Evolutionary conservation across 371 early-diverging fungal species (phyloP).

Genomic region (Syncephalastrum contaminatum): DNA sequence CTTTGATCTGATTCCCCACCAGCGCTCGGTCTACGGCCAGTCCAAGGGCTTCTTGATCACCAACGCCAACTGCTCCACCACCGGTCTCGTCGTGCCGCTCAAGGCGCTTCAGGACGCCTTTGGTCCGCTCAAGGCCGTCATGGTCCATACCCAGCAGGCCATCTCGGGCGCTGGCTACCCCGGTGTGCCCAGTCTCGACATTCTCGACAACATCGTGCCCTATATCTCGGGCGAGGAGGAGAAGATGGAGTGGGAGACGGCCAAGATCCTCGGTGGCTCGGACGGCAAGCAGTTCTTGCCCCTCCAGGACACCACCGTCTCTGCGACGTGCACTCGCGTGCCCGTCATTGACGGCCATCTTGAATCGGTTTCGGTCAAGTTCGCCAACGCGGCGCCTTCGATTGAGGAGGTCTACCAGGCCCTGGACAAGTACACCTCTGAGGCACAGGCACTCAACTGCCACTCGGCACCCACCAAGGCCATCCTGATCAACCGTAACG

Average conservation of each 20-base stretch:
- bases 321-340: slow-evolving; percentile 96
- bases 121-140: slow-evolving; percentile 75
- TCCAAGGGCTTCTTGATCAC: slow-evolving; percentile 90
- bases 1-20: slow-evolving; percentile 76
- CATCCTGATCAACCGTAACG: slow-evolving; percentile 69
- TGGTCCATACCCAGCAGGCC: slow-evolving; percentile 94
- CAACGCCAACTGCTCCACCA: slow-evolving; percentile 97
- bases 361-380: slow-evolving; percentile 85
- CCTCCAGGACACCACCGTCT: slow-evolving; percentile 62
- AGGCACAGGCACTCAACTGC: slow-evolving; percentile 73
- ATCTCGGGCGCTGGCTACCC: slow-evolving; percentile 97
- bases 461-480: slow-evolving; percentile 80
- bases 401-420: slow-evolving; percentile 71
- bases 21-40: slow-evolving; percentile 62
- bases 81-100: slow-evolving; percentile 89
- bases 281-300: slow-evolving; percentile 52
- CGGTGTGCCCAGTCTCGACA: slow-evolving; percentile 91
- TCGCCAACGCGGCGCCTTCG: slow-evolving; percentile 66
- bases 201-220: slow-evolving; percentile 93
- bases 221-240: slow-evolving; percentile 95
- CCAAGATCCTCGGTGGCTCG: slow-evolving; percentile 84
- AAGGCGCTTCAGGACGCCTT: slow-evolving; percentile 90
- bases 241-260: slow-evolving; percentile 93
- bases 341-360: slow-evolving; percentile 96
- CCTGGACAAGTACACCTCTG: slow-evolving; percentile 70